Evolutionary conservation across 805 yeast species (phyloP).

Genomic region (Lachancea meyersii): DNA sequence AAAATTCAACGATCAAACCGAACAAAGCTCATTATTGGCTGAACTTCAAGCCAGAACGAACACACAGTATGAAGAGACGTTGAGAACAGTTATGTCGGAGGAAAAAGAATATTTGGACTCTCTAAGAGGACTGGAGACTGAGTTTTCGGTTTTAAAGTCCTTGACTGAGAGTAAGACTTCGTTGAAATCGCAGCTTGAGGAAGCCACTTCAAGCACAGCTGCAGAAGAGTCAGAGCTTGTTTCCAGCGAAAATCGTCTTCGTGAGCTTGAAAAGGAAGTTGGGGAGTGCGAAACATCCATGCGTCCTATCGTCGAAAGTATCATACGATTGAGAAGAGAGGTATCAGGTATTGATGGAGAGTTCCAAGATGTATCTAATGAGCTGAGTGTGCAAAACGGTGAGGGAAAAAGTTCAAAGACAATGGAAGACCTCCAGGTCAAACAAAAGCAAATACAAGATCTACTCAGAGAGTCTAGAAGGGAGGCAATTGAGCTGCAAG

Average conservation of each 20-base stretch:
- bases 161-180: conserved; percentile 7
- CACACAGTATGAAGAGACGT: conserved; percentile 29
- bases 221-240: conserved; percentile 17
- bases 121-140: conserved; percentile 21
- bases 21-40: conserved; percentile 22
- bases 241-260: conserved; percentile 27
- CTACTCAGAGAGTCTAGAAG: conserved; percentile 20
- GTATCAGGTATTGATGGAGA: conserved; percentile 18
- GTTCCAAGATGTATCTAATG: conserved; percentile 20
- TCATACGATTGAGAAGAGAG: conserved; percentile 26
- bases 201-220: neutral
- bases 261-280: conserved; percentile 15
- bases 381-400: conserved; percentile 21
- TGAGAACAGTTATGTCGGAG: conserved; percentile 31
- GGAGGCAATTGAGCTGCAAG: conserved; percentile 21
- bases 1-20: conserved; percentile 42
- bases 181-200: conserved; percentile 10
- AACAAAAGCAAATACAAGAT: conserved; percentile 20
- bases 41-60: conserved; percentile 31
- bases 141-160: conserved; percentile 15
- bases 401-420: conserved; percentile 21
- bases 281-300: conserved; percentile 21
- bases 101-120: conserved; percentile 29
- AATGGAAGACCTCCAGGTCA: conserved; percentile 23
- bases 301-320: conserved; percentile 27